phyloP scores from a whole-genome alignment of 345 rosid genomes.

The Gossypium rotundifolium region DNA sequence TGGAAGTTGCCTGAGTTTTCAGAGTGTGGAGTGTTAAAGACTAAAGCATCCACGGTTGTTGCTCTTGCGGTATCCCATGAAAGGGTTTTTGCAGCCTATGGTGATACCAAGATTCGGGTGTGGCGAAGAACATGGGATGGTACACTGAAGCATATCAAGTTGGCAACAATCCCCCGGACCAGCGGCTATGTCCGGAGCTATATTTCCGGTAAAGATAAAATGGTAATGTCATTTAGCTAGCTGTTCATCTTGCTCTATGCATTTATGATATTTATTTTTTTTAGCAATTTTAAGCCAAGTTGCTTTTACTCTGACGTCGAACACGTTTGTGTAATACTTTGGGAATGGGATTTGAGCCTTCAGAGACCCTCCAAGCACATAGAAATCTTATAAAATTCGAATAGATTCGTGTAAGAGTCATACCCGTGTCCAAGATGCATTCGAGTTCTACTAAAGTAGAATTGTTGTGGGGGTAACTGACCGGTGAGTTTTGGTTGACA shows the following conservation, averaged over 20 bases:
- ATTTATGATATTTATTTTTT: conserved; percentile 1
- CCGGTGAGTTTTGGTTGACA: not conserved
- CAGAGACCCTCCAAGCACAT: too few species aligned
- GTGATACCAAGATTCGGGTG: conserved; percentile 41
- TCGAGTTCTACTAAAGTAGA: not conserved
- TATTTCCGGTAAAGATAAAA: conserved; percentile 40
- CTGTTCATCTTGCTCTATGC: not conserved
- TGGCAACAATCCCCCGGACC: conserved; percentile 36
- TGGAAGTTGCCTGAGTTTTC: conserved; percentile 48
- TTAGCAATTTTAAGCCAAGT: not conserved
- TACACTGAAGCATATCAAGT: conserved; percentile 31
- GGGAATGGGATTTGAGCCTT: too few species aligned
- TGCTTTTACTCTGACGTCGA: not conserved
- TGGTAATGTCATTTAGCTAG: conserved; percentile 13
- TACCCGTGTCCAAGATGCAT: not conserved
- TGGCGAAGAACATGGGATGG: conserved; percentile 48
- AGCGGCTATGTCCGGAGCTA: conserved; percentile 38
- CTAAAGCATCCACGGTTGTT: conserved; percentile 32
- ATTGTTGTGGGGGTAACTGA: not conserved
- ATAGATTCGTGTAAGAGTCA: too few species aligned
- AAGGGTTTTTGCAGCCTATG: conserved; percentile 41
- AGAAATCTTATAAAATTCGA: too few species aligned
- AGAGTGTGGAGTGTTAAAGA: conserved; percentile 43
- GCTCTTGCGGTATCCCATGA: conserved; percentile 32
- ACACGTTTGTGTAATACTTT: too few species aligned